phyloP scores from a whole-genome alignment of 768 basidiomycete species.

The Termitomyces sp. region DNA sequence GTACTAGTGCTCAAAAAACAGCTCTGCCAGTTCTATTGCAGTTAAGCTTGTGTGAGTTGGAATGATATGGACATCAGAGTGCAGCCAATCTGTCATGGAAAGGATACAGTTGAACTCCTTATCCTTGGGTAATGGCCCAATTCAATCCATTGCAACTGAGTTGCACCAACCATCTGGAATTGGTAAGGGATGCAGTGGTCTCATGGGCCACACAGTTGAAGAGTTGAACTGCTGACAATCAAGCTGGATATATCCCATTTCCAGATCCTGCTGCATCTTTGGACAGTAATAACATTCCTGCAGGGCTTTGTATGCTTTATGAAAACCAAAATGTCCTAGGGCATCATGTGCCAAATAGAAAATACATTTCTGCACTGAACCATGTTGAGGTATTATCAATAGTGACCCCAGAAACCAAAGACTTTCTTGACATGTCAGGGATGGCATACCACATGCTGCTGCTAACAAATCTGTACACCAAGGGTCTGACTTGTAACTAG shows the following conservation, averaged over 20 bases:
- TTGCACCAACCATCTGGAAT: slow-evolving; percentile 20
- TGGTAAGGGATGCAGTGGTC: slow-evolving; percentile 22
- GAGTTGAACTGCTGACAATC: slow-evolving; percentile 27
- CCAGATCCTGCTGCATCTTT: slow-evolving; percentile 27
- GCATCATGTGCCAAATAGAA: slow-evolving; percentile 28
- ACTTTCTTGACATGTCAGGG: no score
- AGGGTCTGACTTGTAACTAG: not conserved
- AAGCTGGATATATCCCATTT: slow-evolving; percentile 10
- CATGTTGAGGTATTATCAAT: not conserved
- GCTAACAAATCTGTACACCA: no score
- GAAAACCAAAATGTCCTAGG: slow-evolving; percentile 30
- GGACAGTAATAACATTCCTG: slow-evolving; percentile 27
- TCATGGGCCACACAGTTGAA: slow-evolving; percentile 12
- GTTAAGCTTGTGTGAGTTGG: no score
- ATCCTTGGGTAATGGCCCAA: no score
- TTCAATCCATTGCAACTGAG: no score
- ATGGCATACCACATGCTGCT: no score
- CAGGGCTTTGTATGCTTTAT: slow-evolving; percentile 26
- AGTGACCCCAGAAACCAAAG: no score
- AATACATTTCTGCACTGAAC: slow-evolving; percentile 6
- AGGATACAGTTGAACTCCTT: no score
- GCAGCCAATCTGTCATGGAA: no score
- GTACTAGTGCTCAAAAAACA: not conserved
- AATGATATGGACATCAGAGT: no score
- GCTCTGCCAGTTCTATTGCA: no score